Evolutionary conservation across 345 rosid species (phyloP), one percentile per base, ranked within the genome.

Genomic region (Syzygium oleosum): DNA sequence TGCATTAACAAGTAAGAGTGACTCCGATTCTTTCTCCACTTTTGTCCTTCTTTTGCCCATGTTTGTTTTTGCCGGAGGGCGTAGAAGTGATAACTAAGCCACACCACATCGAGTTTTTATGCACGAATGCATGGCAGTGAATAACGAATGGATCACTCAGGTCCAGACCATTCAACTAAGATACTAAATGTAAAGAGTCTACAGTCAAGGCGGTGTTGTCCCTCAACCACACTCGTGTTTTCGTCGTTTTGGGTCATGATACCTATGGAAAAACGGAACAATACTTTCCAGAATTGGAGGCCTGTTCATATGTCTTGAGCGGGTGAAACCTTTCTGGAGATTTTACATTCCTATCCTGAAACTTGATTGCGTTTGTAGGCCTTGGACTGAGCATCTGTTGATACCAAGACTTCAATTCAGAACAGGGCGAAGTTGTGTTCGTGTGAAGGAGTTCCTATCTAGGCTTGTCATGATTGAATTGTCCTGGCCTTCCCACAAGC

Each of bases 321-420:
- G 7, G 21, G 12, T 3, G 23, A 86, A 31, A 29, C 53, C 25
- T 51, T 2, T 13, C 51, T 34, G 23, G 2, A 16, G 38, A 12
- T 49, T 52, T 14, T 13, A 43, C n/a, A 46, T 10, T 78, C 8
- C 77, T 79, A 27, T 83, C 19, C 22, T 43, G 78, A 86, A 29
- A 58, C 46, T 84, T 34, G 51, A 49, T 21, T 87, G 46, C 38
- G 25, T 58, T 88, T 92, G 93, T 86, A 95, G 98, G 89, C 96
- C 93, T 91, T 96, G 88, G 85, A 92, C 86, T 94, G 98, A 97
- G 91, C 98, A n/a, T 95, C 94, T 90, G 98, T 96, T 80, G 98
- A 96, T 87, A 92, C 96, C 52, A 88, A 88, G 85, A 96, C 93
- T 23, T 94, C 94, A 1, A 85, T 95, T 87, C 94, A 92, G 87